Percentiles rank a stretch among this genome's conserved stretches.
These are phyloP conservation scores for Neurospora intermedia DNA, from an alignment of 495 filamentous ascomycete genomes.

Conservation along the genomic window DNA sequence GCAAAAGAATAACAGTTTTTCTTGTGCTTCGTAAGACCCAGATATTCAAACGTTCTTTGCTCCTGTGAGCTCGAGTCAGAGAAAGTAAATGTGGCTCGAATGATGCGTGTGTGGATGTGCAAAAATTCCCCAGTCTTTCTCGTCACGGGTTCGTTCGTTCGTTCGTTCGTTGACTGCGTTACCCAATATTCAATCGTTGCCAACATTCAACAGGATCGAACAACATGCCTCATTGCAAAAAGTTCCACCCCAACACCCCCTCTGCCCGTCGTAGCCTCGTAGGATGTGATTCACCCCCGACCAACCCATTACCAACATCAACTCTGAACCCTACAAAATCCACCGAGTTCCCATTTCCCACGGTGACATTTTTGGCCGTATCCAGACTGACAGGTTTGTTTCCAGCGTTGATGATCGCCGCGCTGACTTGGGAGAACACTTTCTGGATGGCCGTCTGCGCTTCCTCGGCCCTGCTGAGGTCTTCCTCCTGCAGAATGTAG, in stretches of 20 bases:
- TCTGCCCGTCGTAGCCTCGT: neutral
- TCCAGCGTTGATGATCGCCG: constrained; percentile 12
- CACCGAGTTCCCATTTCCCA: constrained; percentile 32
- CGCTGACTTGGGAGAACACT: constrained; percentile 29
- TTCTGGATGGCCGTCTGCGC: constrained; percentile 48
- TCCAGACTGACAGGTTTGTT: constrained; percentile 15
- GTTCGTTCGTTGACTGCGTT: neutral
- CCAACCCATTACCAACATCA: neutral
- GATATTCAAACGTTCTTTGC: neutral
- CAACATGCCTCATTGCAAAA: neutral
- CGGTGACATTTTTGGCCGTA: constrained; percentile 30
- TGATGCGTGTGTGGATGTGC: neutral
- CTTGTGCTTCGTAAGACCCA: neutral
- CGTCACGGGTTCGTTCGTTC: neutral
- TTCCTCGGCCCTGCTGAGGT: constrained; percentile 38
- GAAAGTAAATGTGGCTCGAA: neutral
- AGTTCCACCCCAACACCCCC: neutral
- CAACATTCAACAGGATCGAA: neutral
- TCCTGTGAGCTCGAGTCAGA: neutral
- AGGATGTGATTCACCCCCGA: constrained; percentile 1
- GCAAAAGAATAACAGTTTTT: neutral
- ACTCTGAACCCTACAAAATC: constrained; percentile 33
- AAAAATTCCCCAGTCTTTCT: neutral
- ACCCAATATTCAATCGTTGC: neutral
- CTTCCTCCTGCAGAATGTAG: constrained; percentile 48